Evolutionary conservation across 2,329 filamentous ascomycete genomes (phyloP), one percentile per base, ranked within the genome.

Genomic region (Fusarium decemcellulare): DNA sequence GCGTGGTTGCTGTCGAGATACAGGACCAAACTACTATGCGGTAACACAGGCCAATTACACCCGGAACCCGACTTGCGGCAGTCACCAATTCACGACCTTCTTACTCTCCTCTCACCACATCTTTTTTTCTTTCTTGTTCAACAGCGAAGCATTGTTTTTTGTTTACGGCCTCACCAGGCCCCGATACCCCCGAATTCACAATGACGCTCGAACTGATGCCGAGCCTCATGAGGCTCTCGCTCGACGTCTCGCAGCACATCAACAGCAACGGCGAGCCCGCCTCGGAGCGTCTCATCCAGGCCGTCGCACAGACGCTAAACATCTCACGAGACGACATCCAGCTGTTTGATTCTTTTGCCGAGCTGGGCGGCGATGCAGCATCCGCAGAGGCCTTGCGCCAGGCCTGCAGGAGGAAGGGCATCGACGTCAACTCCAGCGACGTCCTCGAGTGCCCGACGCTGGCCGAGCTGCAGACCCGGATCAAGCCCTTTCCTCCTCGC

Each of bases 381-480:
- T 71, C 76, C n/a, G 82, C 81, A 71, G 47, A 70, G 12, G 29
- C 43, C 8, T 40, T 75, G 16, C 59, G 62, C 6, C 32, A 53
- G 18, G 56, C 65, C 8, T 75, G 73, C 36, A 53, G 56, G 61
- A 68, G 55, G 30, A 65, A 62, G 39, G 72, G 71, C 12, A 72
- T 77, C n/a, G 80, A 80, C 30, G 72, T 82, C 5, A 77, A 74
- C 39, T 75, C 78, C 3, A 76, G 78, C 50, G 83, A 85, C 58
- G 81, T 84, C 50, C 75, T 84, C 57, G 77, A 74, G 40, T 84
- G 82, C 72, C 77, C 76, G 51, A 85, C 80, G 5, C 73, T 85
- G 42, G 80, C 82, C 54, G 84, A 85, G 67, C 75, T 85, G 23
- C 82, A 85, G 72, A 82, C 80, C 2, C 78, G 79, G 63, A 75